Evolutionary conservation across 148 eudicot genomes (phyloP), one percentile per base, ranked within the genome.

Genomic region (Dysphania ambrosioides): DNA sequence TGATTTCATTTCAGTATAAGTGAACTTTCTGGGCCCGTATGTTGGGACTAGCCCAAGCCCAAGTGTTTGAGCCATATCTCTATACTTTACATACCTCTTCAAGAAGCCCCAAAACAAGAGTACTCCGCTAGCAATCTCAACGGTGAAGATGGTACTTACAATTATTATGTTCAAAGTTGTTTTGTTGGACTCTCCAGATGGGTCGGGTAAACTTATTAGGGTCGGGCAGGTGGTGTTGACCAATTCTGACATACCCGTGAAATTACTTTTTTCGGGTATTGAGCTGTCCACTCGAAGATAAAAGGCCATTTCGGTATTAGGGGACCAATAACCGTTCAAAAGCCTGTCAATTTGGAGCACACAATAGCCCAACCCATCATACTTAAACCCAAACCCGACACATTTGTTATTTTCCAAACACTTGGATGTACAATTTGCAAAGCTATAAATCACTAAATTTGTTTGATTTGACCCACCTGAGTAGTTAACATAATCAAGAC

Each of bases 41-140:
- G 86, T 78, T 2, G 96, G 90, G 68, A 93, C 47, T 31, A 87
- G 82, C 74, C 89, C 96, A 35, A 90, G 89, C 82, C 93, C 93
- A 10, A 90, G 89, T 24, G 98, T 90, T 71, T 79, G 87, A 2
- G 93, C 96, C 98, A 93, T 93, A 56, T 93, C 98, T 71, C 93
- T 72, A 35, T 93, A 93, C 88, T 90, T 90, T 21, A 86, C 86
- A 63, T 90, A 90, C 86, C 88, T 90, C 78, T 83, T 93, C 8
- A 89, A 72, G 67, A 93, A 90, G 31, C 90, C 86, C 93, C 93
- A 82, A 72, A 93, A 86, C 80, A 90, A 86, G 47, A 85, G 51
- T 38, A 82, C 82, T 8, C 96, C 96, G 59, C 85, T 73, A 7
- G 85, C 84, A 29, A 93, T 86, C 85, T 93, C 98, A 19, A 82